Evolutionary conservation across 2,329 filamentous ascomycete genomes (phyloP), one percentile per base, ranked within the genome.

Genomic region (Daldinia sp.): DNA sequence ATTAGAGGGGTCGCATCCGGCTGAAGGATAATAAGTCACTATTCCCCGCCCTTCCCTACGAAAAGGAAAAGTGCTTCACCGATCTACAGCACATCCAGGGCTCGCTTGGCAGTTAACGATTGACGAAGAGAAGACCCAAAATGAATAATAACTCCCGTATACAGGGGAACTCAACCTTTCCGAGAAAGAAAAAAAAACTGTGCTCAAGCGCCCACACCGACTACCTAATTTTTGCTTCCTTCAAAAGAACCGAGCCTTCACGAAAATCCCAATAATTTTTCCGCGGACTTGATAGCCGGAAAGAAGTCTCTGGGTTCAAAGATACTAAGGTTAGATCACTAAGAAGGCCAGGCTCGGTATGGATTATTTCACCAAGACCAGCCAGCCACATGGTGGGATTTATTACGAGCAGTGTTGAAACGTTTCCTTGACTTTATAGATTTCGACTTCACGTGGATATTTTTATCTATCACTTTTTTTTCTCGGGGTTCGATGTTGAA

Each of bases 1-100:
- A 49, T n/a, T 48, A 56, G 52, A 68, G 41, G 62, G 67, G 65
- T 69, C 60, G 17, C 62, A 69, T 69, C 41, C 64, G 65, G 65
- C 41, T 64, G 58, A 64, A 64, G 58, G 54, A 47, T 60, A 53
- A 59, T 66, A 64, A 35, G 41, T 60, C 56, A n/a, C 54, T 56
- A 60, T 64, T 62, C 64, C 64, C 67, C 67, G 45, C 50, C 61
- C 64, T 53, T 58, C 59, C 48, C 50, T 13, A 37, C 25, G 41
- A 58, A 11, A 45, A 61, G 43, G 41, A 58, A 11, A 45, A 61
- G 43, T 50, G 32, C 57, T 53, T 66, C 54, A 53, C 60, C 57
- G 62, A 66, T 66, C 53, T 60, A 61, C 54, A 53, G 39, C 32
- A 39, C 57, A 32, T 63, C 37, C 58, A 63, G 45, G 50, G 52